phyloP scores from a whole-genome alignment of 2,329 filamentous ascomycete genomes.

The Chrysoporthe cubensis region DNA sequence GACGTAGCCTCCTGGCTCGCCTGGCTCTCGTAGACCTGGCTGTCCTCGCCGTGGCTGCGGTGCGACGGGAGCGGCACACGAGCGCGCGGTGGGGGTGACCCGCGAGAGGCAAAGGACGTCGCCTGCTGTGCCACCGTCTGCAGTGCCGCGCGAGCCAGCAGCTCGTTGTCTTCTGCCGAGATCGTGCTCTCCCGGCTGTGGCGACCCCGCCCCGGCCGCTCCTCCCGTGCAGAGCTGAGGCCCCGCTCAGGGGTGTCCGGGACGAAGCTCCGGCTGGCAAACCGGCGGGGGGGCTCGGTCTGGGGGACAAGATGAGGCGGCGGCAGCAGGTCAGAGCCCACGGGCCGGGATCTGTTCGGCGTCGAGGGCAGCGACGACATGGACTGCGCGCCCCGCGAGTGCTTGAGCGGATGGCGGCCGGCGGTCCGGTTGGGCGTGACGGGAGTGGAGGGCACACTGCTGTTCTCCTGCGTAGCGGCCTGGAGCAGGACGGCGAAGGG shows the following conservation, averaged over 20 bases:
- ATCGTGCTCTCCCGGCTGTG: constrained; percentile 86
- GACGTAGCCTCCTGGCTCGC: constrained; percentile 78
- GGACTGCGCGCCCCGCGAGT: constrained; percentile 78
- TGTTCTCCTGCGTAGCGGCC: constrained; percentile 77
- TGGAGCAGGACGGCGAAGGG: constrained; percentile 80
- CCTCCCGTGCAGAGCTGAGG: constrained; percentile 37
- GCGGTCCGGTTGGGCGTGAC: constrained; percentile 47
- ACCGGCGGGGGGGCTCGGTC: constrained; percentile 58
- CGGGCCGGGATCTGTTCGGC: constrained; percentile 58
- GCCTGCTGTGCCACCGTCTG: constrained; percentile 50
- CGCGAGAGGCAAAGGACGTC: constrained; percentile 34
- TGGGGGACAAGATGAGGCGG: constrained; percentile 66
- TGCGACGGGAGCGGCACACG: constrained; percentile 28
- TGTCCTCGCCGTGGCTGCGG: constrained; percentile 45
- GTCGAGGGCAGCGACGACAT: constrained; percentile 84
- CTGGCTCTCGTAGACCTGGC: constrained; percentile 72
- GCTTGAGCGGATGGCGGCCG: constrained; percentile 59
- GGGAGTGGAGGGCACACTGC: constrained; percentile 75
- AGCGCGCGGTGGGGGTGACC: constrained; percentile 27
- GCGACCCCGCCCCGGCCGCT: constrained; percentile 50
- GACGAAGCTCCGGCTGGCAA: constrained; percentile 42
- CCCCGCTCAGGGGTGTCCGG: constrained; percentile 48
- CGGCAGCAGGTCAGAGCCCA: constrained; percentile 59
- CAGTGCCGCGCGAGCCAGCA: constrained; percentile 58
- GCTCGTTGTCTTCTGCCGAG: constrained; percentile 67